Evolutionary conservation across 2,329 filamentous ascomycete species (phyloP).

Genomic region (Botrytis porri): DNA sequence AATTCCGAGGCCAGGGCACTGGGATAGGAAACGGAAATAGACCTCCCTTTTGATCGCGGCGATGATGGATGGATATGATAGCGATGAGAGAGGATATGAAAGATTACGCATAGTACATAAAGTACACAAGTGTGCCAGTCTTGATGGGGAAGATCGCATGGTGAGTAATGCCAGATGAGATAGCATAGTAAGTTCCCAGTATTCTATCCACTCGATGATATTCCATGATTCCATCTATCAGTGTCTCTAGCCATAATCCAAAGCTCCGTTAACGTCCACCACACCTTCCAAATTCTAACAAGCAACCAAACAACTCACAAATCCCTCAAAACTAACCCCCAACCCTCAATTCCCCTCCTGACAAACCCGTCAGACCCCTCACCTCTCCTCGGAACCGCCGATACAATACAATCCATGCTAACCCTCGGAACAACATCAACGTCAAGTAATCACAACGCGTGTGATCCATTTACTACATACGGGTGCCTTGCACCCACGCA

Average conservation of each 20-base stretch:
- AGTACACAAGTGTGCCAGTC: neutral
- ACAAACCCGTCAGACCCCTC: too few species aligned
- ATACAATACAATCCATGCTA: neutral
- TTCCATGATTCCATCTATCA: neutral
- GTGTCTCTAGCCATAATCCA: accelerated
- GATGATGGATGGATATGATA: neutral
- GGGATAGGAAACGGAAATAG: neutral
- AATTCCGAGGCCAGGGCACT: neutral
- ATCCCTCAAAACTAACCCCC: neutral
- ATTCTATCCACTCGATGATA: neutral
- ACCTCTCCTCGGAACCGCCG: neutral
- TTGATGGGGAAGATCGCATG: neutral
- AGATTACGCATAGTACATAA: neutral
- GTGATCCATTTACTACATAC: neutral
- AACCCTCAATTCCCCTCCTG: neutral
- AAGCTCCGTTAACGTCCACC: neutral
- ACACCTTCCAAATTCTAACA: neutral
- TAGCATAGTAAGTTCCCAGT: neutral
- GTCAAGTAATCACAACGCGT: neutral
- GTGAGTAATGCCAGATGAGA: neutral
- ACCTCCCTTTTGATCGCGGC: neutral
- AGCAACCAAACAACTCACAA: neutral
- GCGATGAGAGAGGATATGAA: neutral
- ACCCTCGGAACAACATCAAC: neutral
- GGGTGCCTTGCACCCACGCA: neutral